Evolutionary conservation across 108 stramenopile species (phyloP).

Genomic region (Thalassiosira profunda): DNA sequence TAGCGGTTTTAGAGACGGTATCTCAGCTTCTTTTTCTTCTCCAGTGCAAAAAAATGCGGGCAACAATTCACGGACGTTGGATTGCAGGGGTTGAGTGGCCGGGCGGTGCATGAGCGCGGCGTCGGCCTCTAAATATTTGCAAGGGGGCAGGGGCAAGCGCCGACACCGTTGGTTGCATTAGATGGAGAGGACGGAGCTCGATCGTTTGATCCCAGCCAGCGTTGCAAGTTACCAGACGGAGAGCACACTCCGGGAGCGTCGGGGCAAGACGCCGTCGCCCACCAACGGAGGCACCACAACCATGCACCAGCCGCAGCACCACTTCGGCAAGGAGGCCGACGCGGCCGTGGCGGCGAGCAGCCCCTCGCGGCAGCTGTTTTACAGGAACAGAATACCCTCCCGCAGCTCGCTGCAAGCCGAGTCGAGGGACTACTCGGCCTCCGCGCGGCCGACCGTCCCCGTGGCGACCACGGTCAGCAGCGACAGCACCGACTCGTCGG

Average conservation of each 20-base stretch:
- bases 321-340: neutral
- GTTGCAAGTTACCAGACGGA: constrained; percentile 2
- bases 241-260: constrained; percentile 12
- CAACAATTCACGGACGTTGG: no score
- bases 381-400: constrained; percentile 25
- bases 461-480: constrained; percentile 22
- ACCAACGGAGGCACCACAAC: constrained; percentile 1
- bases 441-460: neutral
- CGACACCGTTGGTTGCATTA: no score
- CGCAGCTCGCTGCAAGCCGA: constrained; percentile 5
- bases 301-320: constrained; percentile 37
- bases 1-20: no score
- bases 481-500: constrained; percentile 5
- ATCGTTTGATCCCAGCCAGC: constrained; percentile 20
- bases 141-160: no score
- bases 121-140: no score
- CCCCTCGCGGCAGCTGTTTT: constrained; percentile 38
- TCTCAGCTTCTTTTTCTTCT: no score
- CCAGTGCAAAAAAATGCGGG: no score
- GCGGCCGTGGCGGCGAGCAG: constrained; percentile 17
- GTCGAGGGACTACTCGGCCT: constrained; percentile 21
- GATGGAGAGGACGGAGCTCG: constrained; percentile 13
- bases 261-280: constrained; percentile 22
- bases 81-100: no score
- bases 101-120: no score